A percentile compares a stretch with the other conserved stretches of the same genome.
Evolutionary conservation across 2,329 filamentous ascomycete species (phyloP).

Genomic region (Beauveria sp.): DNA sequence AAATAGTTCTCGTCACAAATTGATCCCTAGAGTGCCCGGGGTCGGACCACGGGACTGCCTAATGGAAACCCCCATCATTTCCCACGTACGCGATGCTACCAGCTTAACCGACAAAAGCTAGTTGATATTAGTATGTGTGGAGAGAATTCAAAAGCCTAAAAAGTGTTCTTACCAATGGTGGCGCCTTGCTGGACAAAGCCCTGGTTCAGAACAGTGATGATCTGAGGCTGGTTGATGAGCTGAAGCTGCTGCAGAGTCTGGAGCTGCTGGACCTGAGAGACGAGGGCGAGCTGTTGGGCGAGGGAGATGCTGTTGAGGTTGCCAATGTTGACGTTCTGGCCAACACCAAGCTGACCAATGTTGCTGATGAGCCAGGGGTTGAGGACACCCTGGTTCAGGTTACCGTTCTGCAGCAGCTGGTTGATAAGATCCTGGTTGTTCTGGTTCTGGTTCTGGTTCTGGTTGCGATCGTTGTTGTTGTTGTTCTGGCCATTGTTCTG

Average conservation of each 20-base stretch:
- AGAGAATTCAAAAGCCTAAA: background rate
- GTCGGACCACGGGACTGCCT: background rate
- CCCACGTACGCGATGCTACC: background rate
- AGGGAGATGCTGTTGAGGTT: slow-evolving; percentile 21
- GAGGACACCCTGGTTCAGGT: slow-evolving; percentile 14
- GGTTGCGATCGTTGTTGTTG: slow-evolving; percentile 4
- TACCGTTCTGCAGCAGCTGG: slow-evolving; percentile 13
- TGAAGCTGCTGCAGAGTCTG: slow-evolving; percentile 19
- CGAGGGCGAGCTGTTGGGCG: slow-evolving; percentile 19
- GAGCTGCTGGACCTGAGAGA: slow-evolving; percentile 21
- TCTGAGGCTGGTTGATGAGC: slow-evolving; percentile 17
- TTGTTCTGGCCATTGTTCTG: background rate
- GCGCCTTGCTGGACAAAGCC: slow-evolving; percentile 15
- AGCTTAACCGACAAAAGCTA: background rate
- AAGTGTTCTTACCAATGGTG: slow-evolving; percentile 14
- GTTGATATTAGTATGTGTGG: background rate
- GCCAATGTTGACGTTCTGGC: slow-evolving; percentile 20
- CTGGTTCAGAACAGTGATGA: slow-evolving; percentile 19
- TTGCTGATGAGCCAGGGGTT: slow-evolving; percentile 18
- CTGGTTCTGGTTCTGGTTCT: slow-evolving; percentile 15
- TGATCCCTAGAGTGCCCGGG: background rate
- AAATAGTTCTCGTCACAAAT: background rate
- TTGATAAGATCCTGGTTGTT: slow-evolving; percentile 16
- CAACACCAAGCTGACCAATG: slow-evolving; percentile 22
- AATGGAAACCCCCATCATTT: too few relatives aligned